Evolutionary conservation across 2,329 filamentous ascomycete species (phyloP), one percentile per base, ranked within the genome.

Genomic region (Aspergillus neoniger): DNA sequence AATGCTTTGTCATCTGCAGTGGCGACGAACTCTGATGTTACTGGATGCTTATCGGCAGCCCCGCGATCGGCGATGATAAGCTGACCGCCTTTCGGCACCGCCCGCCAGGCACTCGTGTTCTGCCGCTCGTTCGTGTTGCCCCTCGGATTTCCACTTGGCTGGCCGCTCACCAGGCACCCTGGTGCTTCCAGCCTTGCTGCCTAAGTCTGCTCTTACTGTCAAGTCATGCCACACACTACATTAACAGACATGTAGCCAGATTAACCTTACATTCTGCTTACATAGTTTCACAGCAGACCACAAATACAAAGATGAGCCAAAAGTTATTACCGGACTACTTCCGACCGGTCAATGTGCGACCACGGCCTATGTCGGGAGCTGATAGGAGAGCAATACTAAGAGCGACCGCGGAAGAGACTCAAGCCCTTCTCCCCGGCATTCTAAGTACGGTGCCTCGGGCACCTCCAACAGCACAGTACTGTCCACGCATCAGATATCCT

Each of bases 391-490:
- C 59, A 54, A 61, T 60, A 9, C 76, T 85, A n/a, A 72, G 75
- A 9, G 73, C 70, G 7, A 71, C 78, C 17, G 82, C 83, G 5
- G 69, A 72, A 53, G 82, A 86, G 65, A 86, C 84, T 9, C 76
- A 74, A 39, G 63, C 65, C 2, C 72, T 80, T 5, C 77, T 86
- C 0, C 83, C 83, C 2, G 72, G 69, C 7, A 77, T 86, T 25
- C 72, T 86, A 2, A 61, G 72, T 12, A 70, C 80, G 19, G 68
- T 83, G 3, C 82, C 82, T 2, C 65, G 77, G 41, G 68, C 62
- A 71, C 80, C 65, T 57, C 69, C 67, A 63, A 71, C 63, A 74
- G 82, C 55, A 71, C 79, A 71, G 64, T 72, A 67, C 61, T 80
- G 70, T 56, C 72, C 74, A 36, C 70, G 76, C 21, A 69, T 74